Conservation (phyloP, 192 early-diverging fungal genomes). For the Coemansia sp. region DNA sequence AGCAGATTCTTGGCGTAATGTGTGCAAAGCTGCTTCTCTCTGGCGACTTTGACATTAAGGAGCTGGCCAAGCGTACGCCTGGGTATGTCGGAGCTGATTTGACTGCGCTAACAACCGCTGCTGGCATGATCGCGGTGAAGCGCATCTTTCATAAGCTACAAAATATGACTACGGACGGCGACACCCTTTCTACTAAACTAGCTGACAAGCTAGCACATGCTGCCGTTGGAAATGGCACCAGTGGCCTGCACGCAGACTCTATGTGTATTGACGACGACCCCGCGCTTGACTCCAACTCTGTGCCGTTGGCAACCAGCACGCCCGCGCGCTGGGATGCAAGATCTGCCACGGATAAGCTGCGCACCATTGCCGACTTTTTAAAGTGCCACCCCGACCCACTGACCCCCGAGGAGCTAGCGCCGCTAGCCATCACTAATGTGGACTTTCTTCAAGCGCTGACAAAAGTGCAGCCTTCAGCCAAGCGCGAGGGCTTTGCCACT, state of each 20-base stretch:
- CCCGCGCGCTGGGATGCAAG: slow-evolving; percentile 39
- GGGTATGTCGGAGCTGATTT: slow-evolving; percentile 99
- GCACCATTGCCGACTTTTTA: slow-evolving; percentile 77
- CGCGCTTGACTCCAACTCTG: background rate
- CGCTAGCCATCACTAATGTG: slow-evolving; percentile 76
- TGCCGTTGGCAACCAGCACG: slow-evolving; percentile 19
- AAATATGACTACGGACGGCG: slow-evolving; percentile 1
- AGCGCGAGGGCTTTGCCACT: slow-evolving; percentile 98
- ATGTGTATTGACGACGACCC: slow-evolving; percentile 5
- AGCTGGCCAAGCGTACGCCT: slow-evolving; percentile 88
- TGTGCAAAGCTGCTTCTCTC: slow-evolving; percentile 70
- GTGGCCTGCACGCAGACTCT: background rate
- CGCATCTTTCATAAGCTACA: slow-evolving; percentile 59
- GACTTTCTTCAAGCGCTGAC: slow-evolving; percentile 87
- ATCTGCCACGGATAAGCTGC: slow-evolving; percentile 55
- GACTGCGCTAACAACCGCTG: slow-evolving; percentile 85
- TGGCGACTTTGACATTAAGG: slow-evolving; percentile 75
- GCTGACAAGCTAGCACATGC: slow-evolving; percentile 13
- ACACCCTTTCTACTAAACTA: background rate
- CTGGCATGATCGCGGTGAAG: slow-evolving; percentile 90
- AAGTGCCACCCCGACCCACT: slow-evolving; percentile 71
- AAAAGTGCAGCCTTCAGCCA: slow-evolving; percentile 94
- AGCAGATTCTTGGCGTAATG: slow-evolving; percentile 57
- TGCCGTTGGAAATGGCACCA: background rate
- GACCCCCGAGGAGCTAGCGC: slow-evolving; percentile 78